These are phyloP conservation scores for Cercospora sojina DNA, from an alignment of 2,329 filamentous ascomycete species.

Conservation along the genomic window DNA sequence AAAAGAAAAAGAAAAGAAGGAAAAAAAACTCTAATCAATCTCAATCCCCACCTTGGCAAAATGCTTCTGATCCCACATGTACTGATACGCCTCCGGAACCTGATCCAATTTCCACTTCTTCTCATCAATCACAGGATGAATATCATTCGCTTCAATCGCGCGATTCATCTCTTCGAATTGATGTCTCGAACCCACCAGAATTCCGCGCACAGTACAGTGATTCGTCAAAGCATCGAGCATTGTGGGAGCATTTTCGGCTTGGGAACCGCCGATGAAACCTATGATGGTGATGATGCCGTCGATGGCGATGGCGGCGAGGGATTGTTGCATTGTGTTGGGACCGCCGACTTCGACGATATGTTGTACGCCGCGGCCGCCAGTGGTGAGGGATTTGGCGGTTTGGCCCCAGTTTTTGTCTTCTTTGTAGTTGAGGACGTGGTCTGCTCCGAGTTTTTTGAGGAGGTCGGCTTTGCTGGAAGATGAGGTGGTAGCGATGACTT, in stretches of 20 bases:
- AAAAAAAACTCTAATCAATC: constrained; percentile 34
- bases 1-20: neutral
- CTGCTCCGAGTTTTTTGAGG: constrained; percentile 55
- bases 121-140: constrained; percentile 59
- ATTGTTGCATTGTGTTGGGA: constrained; percentile 58
- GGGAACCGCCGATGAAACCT: constrained; percentile 56
- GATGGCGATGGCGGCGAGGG: constrained; percentile 42
- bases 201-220: constrained; percentile 57
- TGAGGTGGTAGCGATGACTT: constrained; percentile 59
- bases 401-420: constrained; percentile 55
- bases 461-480: constrained; percentile 50
- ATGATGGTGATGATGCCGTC: constrained; percentile 59
- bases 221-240: constrained; percentile 53
- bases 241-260: constrained; percentile 49
- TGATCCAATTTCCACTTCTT: constrained; percentile 57
- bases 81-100: constrained; percentile 51
- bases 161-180: constrained; percentile 61
- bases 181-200: constrained; percentile 56
- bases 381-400: constrained; percentile 52
- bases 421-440: constrained; percentile 59
- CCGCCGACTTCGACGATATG: constrained; percentile 67
- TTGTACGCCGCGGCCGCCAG: constrained; percentile 59
- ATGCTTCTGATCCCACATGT: constrained; percentile 48
- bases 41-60: constrained; percentile 46
- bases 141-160: constrained; percentile 59